These are phyloP conservation scores for Porcisia deanei DNA, from an alignment of 208 protist species.

Conservation along the genomic window DNA sequence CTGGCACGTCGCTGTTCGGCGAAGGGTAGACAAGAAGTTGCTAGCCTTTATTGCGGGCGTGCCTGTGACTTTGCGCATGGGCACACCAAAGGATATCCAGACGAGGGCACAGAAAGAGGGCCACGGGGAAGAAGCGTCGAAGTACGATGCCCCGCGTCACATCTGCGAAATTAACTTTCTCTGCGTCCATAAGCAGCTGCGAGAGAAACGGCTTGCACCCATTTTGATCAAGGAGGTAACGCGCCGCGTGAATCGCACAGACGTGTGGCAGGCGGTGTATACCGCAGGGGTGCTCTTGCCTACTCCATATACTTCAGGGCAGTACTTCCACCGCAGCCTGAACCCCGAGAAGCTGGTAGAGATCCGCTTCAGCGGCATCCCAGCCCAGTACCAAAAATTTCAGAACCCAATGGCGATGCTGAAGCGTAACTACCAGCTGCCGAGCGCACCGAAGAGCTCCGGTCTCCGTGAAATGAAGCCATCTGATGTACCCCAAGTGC, in stretches of 20 bases:
- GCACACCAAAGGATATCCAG: constrained; percentile 34
- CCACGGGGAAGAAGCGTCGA: constrained; percentile 11
- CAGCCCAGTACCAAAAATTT: constrained; percentile 63
- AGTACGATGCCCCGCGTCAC: constrained; percentile 48
- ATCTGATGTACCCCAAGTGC: constrained; percentile 79
- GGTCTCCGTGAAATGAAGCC: constrained; percentile 78
- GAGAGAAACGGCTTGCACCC: constrained; percentile 97
- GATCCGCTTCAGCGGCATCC: constrained; percentile 77
- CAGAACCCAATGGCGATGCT: constrained; percentile 84
- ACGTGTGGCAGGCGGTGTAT: constrained; percentile 98
- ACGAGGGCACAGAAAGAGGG: constrained; percentile 20
- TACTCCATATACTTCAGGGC: constrained; percentile 92
- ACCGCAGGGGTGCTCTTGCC: constrained; percentile 97
- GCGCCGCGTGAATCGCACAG: constrained; percentile 95
- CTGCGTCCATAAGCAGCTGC: constrained; percentile 98
- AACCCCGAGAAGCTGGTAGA: constrained; percentile 98
- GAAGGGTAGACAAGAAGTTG: constrained; percentile 87
- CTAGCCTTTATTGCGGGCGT: constrained; percentile 98
- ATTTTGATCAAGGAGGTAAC: constrained; percentile 99
- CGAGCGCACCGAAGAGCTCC: constrained; percentile 45
- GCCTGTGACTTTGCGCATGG: constrained; percentile 89
- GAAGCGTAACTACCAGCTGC: constrained; percentile 74
- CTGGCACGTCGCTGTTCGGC: constrained; percentile 98
- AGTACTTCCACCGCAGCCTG: constrained; percentile 98
- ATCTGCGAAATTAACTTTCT: constrained; percentile 99